Base-by-base conservation (phyloP, 805 yeast species). In the Nakazawaea wyomingensis region DNA sequence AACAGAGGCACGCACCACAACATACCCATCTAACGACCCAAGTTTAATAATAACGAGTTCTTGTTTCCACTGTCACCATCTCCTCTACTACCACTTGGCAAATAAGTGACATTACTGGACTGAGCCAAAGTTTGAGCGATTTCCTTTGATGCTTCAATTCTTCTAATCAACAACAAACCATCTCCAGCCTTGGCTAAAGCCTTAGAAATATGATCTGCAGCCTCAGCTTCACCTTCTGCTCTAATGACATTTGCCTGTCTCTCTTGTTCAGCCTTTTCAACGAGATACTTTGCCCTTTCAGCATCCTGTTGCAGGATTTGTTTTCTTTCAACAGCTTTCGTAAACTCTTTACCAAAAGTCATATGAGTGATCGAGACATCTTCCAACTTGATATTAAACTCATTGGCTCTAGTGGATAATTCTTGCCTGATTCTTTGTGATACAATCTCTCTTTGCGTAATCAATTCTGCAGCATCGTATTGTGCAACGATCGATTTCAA, bases 251-350 rank as follows among this genome's bases (percentile, higher is more conserved):
- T 71, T 2, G 98, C 99, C 64, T 85, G 90, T 61, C 96, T 80
- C 65, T 91, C 98, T 69, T 93, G 99, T 65, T 93, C 97, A 7
- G 98, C 98, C 61, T 85, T 85, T 60, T 90, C 97, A 44, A 93
- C 97, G 41, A 87, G 71, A 60, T 79, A 93, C 58, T 84, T 85
- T 46, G 98, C 96, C 53, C 99, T 78, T 71, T 93, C 98, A 19
- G 99, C 98, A 61, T 93, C 99, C 68, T 93, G 99, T 69, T 93
- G 99, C 26, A 99, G 99, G 66, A 93, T 95, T 68, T 93, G 98
- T 64, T 93, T 93, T 69, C 87, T 96, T 69, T 93, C 99, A 47
- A 93, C 99, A 27, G 99, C 98, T 65, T 86, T 90, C 43, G 99
- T 93, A 71, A 93, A 93, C 61, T 93, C 99, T 51, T 75, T 77